phyloP scores from a whole-genome alignment of 2,329 filamentous ascomycete species.

The Ceratocystis destructans region DNA sequence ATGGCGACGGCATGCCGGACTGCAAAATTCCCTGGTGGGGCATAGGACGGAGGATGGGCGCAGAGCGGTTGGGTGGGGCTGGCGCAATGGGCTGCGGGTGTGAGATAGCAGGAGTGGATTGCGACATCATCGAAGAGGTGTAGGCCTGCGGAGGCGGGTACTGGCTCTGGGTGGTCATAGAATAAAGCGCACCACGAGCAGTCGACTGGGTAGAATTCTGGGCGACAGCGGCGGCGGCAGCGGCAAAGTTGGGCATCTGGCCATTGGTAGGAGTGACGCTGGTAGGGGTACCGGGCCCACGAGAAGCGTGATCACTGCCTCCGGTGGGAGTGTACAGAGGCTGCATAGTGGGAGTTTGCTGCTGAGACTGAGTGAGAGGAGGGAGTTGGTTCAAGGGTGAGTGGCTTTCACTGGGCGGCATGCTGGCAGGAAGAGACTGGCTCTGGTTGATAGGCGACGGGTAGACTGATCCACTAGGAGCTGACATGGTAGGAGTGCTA shows the following conservation, averaged over 20 bases:
- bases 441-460: constrained; percentile 17
- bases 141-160: constrained; percentile 42
- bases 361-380: constrained; percentile 17
- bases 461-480: constrained; percentile 18
- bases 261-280: constrained; percentile 15
- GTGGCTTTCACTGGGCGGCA: constrained; percentile 16
- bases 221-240: constrained; percentile 16
- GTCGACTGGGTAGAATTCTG: constrained; percentile 35
- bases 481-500: constrained; percentile 13
- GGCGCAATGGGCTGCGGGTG: constrained; percentile 67
- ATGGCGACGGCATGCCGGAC: constrained; percentile 39
- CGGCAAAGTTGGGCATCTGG: constrained; percentile 19
- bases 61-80: constrained; percentile 45
- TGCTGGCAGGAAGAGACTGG: constrained; percentile 17
- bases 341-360: constrained; percentile 18
- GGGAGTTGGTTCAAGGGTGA: constrained; percentile 18
- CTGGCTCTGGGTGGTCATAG: constrained; percentile 39
- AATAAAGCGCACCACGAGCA: constrained; percentile 37
- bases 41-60: constrained; percentile 54
- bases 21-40: constrained; percentile 51
- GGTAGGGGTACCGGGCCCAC: constrained; percentile 17
- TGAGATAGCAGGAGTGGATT: constrained; percentile 50
- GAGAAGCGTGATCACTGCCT: constrained; percentile 15
- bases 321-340: constrained; percentile 15
- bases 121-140: constrained; percentile 50